Evolutionary conservation across 176 grass and related monocot genomes (phyloP), one percentile per base, ranked within the genome.

Genomic region (Carex pumila): DNA sequence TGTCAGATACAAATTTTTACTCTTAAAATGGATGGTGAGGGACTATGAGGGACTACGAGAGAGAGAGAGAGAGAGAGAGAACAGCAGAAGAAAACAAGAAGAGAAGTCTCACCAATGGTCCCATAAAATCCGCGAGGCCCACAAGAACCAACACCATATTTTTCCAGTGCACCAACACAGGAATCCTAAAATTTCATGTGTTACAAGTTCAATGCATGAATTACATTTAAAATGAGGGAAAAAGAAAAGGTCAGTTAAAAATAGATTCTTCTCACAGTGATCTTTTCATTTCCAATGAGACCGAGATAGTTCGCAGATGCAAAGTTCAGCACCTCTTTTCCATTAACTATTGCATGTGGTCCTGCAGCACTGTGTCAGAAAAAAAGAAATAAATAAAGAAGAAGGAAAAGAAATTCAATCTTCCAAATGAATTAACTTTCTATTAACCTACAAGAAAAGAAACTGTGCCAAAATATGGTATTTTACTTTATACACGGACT

Each of bases 111-210:
- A 98, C 95, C 95, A 80, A 94, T 94, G 85, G 95, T 93, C 86
- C 92, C 92, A 86, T 98, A 98, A 88, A 98, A 98, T 57, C 95
- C 92, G 73, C 91, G 91, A 73, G 95, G 95, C 80, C 95, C 95
- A 66, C 95, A 98, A 60, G 95, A 94, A 66, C 95, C 95, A 84
- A 94, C 95, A 85, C 95, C 95, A 80, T 98, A 98, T 90, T 98
- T 98, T 89, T 98, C 95, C 72, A 98, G 80, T 8, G 91, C 92
- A 87, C 87, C 88, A 84, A 98, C 52, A 19, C 92, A 94, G 54
- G 92, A 91, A 84, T 90, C 92, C 95, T 98, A 84, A 82, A 86
- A 75, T 86, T 61, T 61, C 81, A n/a, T 49, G 34, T 14, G 1
- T 60, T 82, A 55, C 32, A 36, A 85, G n/a, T 90, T 57, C 83